A percentile compares a stretch with the other conserved stretches of the same genome.
Conservation (phyloP, 2,329 filamentous ascomycete genomes). For the Neophaeococcomyces mojaviensis region DNA sequence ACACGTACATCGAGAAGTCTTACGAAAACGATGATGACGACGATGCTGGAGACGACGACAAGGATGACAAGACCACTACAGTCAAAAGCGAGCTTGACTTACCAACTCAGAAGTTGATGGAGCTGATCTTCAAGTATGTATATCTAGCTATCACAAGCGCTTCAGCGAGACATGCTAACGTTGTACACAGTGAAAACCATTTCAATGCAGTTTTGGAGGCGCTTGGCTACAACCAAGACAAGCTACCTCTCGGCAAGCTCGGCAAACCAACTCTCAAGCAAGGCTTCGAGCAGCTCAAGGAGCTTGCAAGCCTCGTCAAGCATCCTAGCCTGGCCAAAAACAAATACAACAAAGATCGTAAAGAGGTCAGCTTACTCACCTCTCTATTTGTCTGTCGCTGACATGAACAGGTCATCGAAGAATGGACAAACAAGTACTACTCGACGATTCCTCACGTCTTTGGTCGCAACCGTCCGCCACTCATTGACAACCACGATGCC, state of each 20-base stretch:
- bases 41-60: slow-evolving; percentile 30
- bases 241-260: slow-evolving; percentile 75
- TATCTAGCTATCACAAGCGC: neutral
- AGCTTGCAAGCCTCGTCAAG: slow-evolving; percentile 60
- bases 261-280: slow-evolving; percentile 67
- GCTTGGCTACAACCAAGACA: slow-evolving; percentile 46
- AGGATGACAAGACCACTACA: slow-evolving; percentile 22
- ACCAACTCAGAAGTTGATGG: slow-evolving; percentile 60
- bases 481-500: slow-evolving; percentile 50
- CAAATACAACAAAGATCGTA: slow-evolving; percentile 35
- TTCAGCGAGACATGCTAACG: neutral
- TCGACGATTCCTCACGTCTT: slow-evolving; percentile 74
- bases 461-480: slow-evolving; percentile 54
- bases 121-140: slow-evolving; percentile 66
- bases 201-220: slow-evolving; percentile 49
- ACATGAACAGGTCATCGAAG: slow-evolving; percentile 41
- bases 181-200: slow-evolving; percentile 41
- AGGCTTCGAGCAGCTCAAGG: slow-evolving; percentile 69
- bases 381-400: neutral
- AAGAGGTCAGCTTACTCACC: neutral
- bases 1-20: slow-evolving; percentile 70
- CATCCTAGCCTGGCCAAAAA: slow-evolving; percentile 41
- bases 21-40: slow-evolving; percentile 62
- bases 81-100: slow-evolving; percentile 51
- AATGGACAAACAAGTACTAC: slow-evolving; percentile 70